Conservation (phyloP, 2,329 filamentous ascomycete species). For the Aspergillus amoenus region DNA sequence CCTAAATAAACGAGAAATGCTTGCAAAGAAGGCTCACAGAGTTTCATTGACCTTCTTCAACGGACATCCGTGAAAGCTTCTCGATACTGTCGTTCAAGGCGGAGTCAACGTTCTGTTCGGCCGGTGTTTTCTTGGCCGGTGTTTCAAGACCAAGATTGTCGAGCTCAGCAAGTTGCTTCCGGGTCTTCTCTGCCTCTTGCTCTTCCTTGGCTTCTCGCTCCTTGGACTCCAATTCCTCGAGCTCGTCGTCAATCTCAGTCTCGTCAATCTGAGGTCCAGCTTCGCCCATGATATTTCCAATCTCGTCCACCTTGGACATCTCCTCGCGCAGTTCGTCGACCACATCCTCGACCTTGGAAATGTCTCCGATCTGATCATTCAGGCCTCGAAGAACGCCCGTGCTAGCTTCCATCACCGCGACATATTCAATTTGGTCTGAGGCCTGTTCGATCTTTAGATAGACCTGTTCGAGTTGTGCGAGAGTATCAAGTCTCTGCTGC, state of each 20-base stretch:
- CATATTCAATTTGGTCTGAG: slow-evolving; percentile 76
- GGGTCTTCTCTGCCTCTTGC: slow-evolving; percentile 51
- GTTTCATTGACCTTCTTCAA: slow-evolving; percentile 32
- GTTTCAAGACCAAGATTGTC: slow-evolving; percentile 44
- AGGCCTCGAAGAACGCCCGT: slow-evolving; percentile 69
- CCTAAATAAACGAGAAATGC: neutral
- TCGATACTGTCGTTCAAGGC: slow-evolving; percentile 40
- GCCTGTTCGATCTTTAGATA: slow-evolving; percentile 83
- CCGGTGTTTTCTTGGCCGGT: slow-evolving; percentile 32
- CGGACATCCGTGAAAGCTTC: slow-evolving; percentile 42
- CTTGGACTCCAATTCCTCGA: slow-evolving; percentile 70
- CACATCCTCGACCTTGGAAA: slow-evolving; percentile 71
- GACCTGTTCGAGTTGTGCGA: slow-evolving; percentile 79
- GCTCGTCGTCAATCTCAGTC: slow-evolving; percentile 80
- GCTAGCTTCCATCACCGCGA: slow-evolving; percentile 78
- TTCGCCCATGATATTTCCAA: slow-evolving; percentile 74
- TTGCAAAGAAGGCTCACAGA: neutral
- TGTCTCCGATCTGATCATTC: slow-evolving; percentile 74
- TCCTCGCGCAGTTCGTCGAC: slow-evolving; percentile 75
- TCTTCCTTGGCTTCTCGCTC: slow-evolving; percentile 50
- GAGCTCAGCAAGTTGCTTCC: slow-evolving; percentile 50
- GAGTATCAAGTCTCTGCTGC: slow-evolving; percentile 67
- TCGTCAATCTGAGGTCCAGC: slow-evolving; percentile 66
- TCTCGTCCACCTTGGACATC: slow-evolving; percentile 79
- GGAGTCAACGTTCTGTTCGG: slow-evolving; percentile 28